Base-by-base conservation (phyloP, 2,329 filamentous ascomycete genomes). In the Incumbomyces delicatus region DNA sequence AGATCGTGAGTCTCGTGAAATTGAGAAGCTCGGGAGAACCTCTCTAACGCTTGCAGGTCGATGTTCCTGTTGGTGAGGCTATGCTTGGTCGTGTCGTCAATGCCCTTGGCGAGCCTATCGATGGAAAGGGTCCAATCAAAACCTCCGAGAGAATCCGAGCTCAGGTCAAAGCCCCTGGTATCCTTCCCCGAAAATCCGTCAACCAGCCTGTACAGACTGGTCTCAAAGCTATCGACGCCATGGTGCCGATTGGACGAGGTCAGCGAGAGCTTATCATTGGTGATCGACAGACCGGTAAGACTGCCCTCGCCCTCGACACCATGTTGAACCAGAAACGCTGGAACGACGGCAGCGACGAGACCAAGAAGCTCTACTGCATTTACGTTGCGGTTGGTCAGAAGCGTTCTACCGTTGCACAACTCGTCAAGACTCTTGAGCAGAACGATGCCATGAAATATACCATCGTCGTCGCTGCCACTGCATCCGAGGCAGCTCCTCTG, bases 261-360 rank as follows among this genome's bases (percentile, higher is more conserved):
- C 92, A 98, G 81, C 92, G 92, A 90, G 92, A 98, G 79, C 77
- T 98, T 81, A 96, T 98, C 73, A 98, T 98, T 73, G 92, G 92
- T 78, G 92, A 98, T 71, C 92, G 92, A 88, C 92, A 98, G 77
- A 98, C 92, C 63, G 92, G 92, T 74, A 98, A 98, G 85, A 98
- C 92, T 67, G 92, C 92, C 64, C 90, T 98, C 68, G 90, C 85
- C 65, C 87, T 98, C 54, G 92, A 98, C 70, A 82, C 90, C 71
- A 96, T 98, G 62, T 83, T 98, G 55, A 98, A 98, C 85, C 92
- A 98, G 80, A 94, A 92, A 82, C 81, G 90, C 67, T 96, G 90
- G 90, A 98, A 98, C 82, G 76, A 72, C 68, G 64, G 72, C 67
- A 77, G 66, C 71, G 89, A 95, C 68, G 92, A 98, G 81, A 74